These are phyloP conservation scores for Komagataella kurtzmanii DNA, from an alignment of 805 yeast genomes.

Conservation along the genomic window DNA sequence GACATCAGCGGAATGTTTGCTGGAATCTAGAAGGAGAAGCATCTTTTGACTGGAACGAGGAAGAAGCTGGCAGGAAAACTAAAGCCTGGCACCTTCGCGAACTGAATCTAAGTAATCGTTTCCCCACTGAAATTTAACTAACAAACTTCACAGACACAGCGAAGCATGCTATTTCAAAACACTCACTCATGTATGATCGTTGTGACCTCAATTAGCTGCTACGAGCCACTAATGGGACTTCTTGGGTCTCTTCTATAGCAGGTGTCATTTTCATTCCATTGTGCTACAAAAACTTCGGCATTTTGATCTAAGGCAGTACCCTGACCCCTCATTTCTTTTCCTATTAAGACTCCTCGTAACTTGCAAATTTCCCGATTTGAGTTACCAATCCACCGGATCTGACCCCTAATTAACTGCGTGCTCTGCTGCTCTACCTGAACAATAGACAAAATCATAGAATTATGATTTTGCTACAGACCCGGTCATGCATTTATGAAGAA, in stretches of 20 bases:
- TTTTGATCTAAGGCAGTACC: background rate
- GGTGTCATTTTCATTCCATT: background rate
- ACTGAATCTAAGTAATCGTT: background rate
- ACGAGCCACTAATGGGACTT: background rate
- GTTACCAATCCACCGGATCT: background rate
- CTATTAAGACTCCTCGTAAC: background rate
- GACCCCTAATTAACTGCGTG: background rate
- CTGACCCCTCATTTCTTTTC: background rate
- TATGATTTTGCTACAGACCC: background rate
- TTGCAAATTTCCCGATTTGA: background rate
- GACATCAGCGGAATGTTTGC: background rate
- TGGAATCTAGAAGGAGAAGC: background rate
- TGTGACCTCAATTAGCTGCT: background rate
- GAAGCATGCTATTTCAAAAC: no score
- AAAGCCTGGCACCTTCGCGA: background rate
- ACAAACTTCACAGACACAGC: no score
- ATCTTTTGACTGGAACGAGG: background rate
- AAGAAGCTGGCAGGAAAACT: background rate
- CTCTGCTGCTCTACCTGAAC: background rate
- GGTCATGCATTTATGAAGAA: background rate
- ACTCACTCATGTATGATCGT: background rate
- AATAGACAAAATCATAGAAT: background rate
- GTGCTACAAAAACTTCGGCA: background rate
- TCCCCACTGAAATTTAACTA: background rate
- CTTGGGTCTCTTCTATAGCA: no score